Evolutionary conservation across 305 asterid species (phyloP).

Genomic region (Nicotiana rustica): DNA sequence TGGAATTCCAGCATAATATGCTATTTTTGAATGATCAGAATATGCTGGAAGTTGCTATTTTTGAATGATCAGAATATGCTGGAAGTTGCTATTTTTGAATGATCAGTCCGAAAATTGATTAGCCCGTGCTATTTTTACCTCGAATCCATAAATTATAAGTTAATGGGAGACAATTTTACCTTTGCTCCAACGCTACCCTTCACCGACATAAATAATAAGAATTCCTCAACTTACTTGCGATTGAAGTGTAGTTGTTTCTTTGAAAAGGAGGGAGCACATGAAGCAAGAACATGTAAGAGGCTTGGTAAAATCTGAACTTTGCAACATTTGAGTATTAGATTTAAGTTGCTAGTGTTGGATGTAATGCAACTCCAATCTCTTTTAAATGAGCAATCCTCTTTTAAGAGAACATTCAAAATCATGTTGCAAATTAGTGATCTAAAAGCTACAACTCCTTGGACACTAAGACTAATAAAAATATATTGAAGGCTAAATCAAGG

Average conservation of each 20-base stretch:
- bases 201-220: too few species aligned
- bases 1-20: too few species aligned
- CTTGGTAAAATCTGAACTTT: background rate
- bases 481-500: background rate
- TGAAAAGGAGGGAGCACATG: background rate
- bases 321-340: background rate
- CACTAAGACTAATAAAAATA: constrained; percentile 6
- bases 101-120: too few species aligned
- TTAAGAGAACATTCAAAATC: background rate
- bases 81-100: too few species aligned
- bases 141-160: too few species aligned
- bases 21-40: too few species aligned
- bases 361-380: background rate
- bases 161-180: too few species aligned
- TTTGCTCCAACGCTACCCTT: too few species aligned
- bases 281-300: background rate
- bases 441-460: background rate
- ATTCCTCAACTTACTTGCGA: background rate
- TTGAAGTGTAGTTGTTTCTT: background rate
- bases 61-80: too few species aligned
- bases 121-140: too few species aligned
- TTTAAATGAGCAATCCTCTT: background rate
- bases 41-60: too few species aligned
- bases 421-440: background rate
- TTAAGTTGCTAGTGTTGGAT: background rate